A percentile compares a stretch with the other conserved stretches of the same genome.
These are phyloP conservation scores for Poterioochromonas sp. DNA, from an alignment of 352 stramenopile species.

Conservation along the genomic window DNA sequence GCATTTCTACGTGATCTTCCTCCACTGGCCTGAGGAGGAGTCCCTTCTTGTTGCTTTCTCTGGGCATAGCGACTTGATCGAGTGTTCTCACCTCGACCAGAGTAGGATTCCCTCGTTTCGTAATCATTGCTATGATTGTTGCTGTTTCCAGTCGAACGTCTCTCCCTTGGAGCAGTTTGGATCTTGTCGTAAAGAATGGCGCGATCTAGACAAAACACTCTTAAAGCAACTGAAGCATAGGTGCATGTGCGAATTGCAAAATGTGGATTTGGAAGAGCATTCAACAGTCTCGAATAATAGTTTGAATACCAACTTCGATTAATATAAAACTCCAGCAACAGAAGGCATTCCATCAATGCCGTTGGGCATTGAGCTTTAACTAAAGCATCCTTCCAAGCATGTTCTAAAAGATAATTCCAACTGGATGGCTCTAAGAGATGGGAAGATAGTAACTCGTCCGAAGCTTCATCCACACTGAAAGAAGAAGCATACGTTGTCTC, in stretches of 20 bases:
- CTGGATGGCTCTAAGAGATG: not conserved
- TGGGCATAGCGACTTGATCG: not conserved
- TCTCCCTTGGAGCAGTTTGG: not conserved
- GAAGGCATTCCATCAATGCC: conserved; percentile 16
- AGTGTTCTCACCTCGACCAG: not conserved
- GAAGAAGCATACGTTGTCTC: not conserved
- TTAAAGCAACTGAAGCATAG: not conserved
- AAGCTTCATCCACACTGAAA: not conserved
- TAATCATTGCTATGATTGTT: not conserved
- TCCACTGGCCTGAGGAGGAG: not conserved
- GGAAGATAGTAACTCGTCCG: not conserved
- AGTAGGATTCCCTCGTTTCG: not conserved
- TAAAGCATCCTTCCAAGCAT: not conserved
- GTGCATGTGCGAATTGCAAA: not conserved
- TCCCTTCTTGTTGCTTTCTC: not conserved
- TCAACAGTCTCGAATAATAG: not conserved
- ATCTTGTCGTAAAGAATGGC: not conserved
- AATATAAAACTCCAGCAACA: conserved; percentile 18
- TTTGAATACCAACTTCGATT: not conserved
- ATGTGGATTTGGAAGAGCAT: not conserved
- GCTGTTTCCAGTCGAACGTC: not conserved
- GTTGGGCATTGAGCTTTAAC: not conserved
- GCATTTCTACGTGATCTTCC: not conserved
- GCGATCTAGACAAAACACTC: not conserved
- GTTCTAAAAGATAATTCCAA: conserved; percentile 1